Conservation (phyloP, 257 asterid genomes). For the Lantana camara region DNA sequence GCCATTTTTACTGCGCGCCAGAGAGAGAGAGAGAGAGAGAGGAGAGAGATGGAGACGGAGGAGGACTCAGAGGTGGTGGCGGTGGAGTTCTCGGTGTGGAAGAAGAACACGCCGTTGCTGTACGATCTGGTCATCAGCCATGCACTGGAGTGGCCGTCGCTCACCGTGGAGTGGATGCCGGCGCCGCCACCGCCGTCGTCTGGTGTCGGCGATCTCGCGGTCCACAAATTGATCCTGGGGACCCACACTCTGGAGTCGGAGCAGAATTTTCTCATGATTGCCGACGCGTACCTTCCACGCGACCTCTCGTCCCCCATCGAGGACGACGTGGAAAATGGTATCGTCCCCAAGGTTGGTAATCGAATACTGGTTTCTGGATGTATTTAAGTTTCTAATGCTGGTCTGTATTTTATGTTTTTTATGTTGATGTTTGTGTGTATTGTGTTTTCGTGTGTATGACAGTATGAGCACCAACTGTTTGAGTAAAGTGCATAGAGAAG, state of each 20-base stretch:
- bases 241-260: constrained; percentile 81
- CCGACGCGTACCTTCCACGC: constrained; percentile 75
- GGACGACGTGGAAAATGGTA: constrained; percentile 42
- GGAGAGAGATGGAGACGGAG: constrained; percentile 38
- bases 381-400: background rate
- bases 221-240: constrained; percentile 72
- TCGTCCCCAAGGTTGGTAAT: constrained; percentile 62
- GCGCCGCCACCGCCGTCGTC: constrained; percentile 47
- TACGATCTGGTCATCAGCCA: constrained; percentile 85
- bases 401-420: too few species aligned
- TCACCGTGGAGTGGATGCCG: constrained; percentile 93
- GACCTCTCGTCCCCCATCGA: constrained; percentile 51
- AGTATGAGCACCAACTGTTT: constrained; percentile 49
- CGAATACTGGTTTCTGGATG: background rate
- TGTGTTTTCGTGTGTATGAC: constrained; percentile 6
- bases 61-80: constrained; percentile 62
- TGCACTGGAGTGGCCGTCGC: constrained; percentile 96
- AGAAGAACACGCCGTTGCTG: constrained; percentile 84
- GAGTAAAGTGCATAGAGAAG: constrained; percentile 39
- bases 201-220: constrained; percentile 47
- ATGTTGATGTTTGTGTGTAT: background rate
- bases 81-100: constrained; percentile 95
- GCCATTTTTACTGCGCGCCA: constrained; percentile 11
- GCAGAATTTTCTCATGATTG: constrained; percentile 82
- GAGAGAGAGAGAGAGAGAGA: constrained; percentile 19